Conservation (phyloP, 129 eudicot genomes). For the Calendula officinalis region DNA sequence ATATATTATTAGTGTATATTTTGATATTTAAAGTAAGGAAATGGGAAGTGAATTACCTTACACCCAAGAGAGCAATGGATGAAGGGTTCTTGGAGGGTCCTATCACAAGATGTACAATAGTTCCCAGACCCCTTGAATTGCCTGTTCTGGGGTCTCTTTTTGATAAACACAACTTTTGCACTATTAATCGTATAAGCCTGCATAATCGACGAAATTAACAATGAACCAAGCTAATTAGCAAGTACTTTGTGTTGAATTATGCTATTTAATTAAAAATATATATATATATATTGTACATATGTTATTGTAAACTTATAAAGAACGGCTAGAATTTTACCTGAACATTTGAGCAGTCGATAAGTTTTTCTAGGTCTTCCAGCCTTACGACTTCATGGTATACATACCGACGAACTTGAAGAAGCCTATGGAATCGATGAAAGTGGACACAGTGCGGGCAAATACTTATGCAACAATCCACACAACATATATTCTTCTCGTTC, state of each 20-base stretch:
- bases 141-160: slow-evolving; percentile 95
- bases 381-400: slow-evolving; percentile 92
- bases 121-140: slow-evolving; percentile 90
- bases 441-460: slow-evolving; percentile 91
- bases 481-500: slow-evolving; percentile 93
- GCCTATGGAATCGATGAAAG: slow-evolving; percentile 75
- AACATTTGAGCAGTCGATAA: slow-evolving; percentile 86
- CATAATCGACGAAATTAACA: too few relatives aligned
- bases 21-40: not conserved
- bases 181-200: slow-evolving; percentile 98
- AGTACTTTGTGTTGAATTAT: slow-evolving; percentile 9
- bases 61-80: slow-evolving; percentile 97
- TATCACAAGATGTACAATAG: slow-evolving; percentile 94
- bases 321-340: too few relatives aligned
- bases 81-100: slow-evolving; percentile 95
- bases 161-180: slow-evolving; percentile 90
- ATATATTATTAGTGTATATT: too few relatives aligned
- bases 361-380: slow-evolving; percentile 88
- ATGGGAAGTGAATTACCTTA: slow-evolving; percentile 55
- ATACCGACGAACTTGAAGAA: slow-evolving; percentile 94
- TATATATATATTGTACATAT: too few relatives aligned
- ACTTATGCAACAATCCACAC: slow-evolving; percentile 92
- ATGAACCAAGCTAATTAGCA: too few relatives aligned
- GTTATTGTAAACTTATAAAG: too few relatives aligned
- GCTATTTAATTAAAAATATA: too few relatives aligned